Evolutionary conservation across 768 basidiomycete genomes (phyloP).

Genomic region (Pleurotus cornucopiae): DNA sequence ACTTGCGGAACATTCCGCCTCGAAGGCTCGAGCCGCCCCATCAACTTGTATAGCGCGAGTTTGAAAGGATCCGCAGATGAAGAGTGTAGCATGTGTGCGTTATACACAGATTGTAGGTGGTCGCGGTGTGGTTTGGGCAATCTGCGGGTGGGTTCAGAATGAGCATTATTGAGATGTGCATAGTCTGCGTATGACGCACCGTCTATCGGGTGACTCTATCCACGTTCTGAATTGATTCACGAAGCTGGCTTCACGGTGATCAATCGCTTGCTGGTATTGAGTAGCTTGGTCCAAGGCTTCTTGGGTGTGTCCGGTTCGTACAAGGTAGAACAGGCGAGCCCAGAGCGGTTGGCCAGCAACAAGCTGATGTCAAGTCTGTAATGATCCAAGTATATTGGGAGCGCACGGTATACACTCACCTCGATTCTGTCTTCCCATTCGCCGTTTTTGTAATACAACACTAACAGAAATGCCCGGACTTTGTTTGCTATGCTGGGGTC

Average conservation of each 20-base stretch:
- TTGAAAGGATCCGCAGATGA: constrained; percentile 93
- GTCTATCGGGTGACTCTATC: constrained; percentile 76
- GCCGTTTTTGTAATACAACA: constrained; percentile 72
- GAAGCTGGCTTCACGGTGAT: constrained; percentile 79
- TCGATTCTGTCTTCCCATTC: constrained; percentile 91
- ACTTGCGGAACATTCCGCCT: constrained; percentile 78
- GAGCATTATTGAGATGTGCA: constrained; percentile 5
- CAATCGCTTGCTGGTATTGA: constrained; percentile 64
- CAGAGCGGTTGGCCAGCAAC: constrained; percentile 86
- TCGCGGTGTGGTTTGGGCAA: constrained; percentile 73
- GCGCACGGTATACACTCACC: constrained; percentile 37
- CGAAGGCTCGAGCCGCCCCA: constrained; percentile 85
- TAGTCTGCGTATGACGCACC: constrained; percentile 35
- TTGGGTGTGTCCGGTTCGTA: constrained; percentile 77
- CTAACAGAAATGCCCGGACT: constrained; percentile 80
- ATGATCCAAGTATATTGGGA: neutral
- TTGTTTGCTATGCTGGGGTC: constrained; percentile 89
- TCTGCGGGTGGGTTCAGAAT: constrained; percentile 26
- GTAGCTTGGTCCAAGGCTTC: constrained; percentile 80
- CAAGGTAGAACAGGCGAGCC: constrained; percentile 91
- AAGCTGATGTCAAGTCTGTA: constrained; percentile 40
- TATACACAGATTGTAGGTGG: constrained; percentile 75
- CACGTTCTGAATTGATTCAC: constrained; percentile 78
- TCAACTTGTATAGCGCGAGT: constrained; percentile 90
- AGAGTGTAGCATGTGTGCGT: constrained; percentile 86